Conservation (phyloP, 768 basidiomycete genomes). For the Agrocybe chaxingu region DNA sequence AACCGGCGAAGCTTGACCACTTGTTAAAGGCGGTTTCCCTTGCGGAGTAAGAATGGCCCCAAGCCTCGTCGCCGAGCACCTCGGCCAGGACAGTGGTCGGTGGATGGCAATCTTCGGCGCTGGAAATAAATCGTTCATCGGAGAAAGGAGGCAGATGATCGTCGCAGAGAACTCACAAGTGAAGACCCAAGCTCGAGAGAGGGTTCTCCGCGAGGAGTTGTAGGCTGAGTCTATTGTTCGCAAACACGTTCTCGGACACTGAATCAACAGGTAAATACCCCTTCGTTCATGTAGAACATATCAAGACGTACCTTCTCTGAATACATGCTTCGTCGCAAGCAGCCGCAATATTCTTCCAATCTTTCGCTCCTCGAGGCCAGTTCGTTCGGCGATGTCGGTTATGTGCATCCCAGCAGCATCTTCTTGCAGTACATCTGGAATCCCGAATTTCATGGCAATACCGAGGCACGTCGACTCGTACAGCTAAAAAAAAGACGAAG, state of each 20-base stretch:
- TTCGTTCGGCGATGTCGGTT: slow-evolving; percentile 19
- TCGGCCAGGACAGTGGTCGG: too few species aligned
- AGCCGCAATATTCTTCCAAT: slow-evolving; percentile 30
- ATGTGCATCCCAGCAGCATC: slow-evolving; percentile 31
- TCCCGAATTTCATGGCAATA: slow-evolving; percentile 25
- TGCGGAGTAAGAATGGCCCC: too few species aligned
- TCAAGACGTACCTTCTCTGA: slow-evolving; percentile 29
- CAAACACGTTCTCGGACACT: slow-evolving; percentile 35
- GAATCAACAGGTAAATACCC: background rate
- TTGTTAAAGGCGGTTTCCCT: too few species aligned
- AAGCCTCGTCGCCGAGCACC: too few species aligned
- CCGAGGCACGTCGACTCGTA: slow-evolving; percentile 25
- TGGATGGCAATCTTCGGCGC: too few species aligned
- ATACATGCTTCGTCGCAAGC: slow-evolving; percentile 33
- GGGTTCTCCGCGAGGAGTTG: slow-evolving; percentile 29
- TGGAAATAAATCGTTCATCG: too few species aligned
- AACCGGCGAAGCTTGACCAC: too few species aligned
- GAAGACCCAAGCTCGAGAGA: slow-evolving; percentile 20
- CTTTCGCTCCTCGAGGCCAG: slow-evolving; percentile 28
- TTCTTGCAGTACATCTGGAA: slow-evolving; percentile 31
- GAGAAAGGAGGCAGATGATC: too few species aligned
- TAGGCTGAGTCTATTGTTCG: slow-evolving; percentile 39
- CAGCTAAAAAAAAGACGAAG: slow-evolving; percentile 7
- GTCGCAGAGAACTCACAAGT: slow-evolving; percentile 19
- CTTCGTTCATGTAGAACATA: background rate